Percentiles rank a stretch among this genome's conserved stretches.
These are phyloP conservation scores for Diutina sp. DNA, from an alignment of 1,139 yeast genomes.

Conservation along the genomic window DNA sequence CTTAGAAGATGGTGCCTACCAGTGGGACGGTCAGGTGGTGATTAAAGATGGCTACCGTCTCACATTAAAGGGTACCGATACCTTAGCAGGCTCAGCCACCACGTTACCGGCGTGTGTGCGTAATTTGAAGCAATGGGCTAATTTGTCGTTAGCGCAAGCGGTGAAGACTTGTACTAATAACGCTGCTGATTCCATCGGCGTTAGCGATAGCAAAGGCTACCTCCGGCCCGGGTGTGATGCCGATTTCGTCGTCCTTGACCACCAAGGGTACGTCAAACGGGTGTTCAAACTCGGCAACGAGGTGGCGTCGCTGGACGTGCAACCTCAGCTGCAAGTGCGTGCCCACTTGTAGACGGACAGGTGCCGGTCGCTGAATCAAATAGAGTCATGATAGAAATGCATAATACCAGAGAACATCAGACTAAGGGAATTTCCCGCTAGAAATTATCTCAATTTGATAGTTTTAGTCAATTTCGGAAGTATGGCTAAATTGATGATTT, in stretches of 20 bases:
- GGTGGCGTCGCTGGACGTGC: not conserved
- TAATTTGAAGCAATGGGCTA: conserved; percentile 42
- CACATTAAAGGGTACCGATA: conserved; percentile 41
- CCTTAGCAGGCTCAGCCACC: conserved; percentile 55
- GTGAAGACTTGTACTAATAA: conserved; percentile 44
- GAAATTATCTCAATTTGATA: too few species aligned
- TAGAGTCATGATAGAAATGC: too few species aligned
- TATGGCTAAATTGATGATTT: too few species aligned
- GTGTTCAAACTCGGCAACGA: conserved; percentile 39
- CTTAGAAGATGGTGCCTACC: conserved; percentile 35
- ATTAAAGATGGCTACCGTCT: conserved; percentile 37
- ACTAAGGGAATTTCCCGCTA: too few species aligned
- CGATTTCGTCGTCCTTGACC: conserved; percentile 39
- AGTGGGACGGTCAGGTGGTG: conserved; percentile 36
- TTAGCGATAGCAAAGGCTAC: conserved; percentile 34
- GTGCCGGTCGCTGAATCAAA: too few species aligned
- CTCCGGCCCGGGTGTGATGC: conserved; percentile 46
- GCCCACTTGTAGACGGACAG: not conserved
- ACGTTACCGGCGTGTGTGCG: conserved; percentile 42
- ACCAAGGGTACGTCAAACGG: conserved; percentile 30
- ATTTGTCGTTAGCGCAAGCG: conserved; percentile 38
- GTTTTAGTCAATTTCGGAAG: too few species aligned
- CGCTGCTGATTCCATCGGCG: conserved; percentile 39
- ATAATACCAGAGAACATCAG: too few species aligned
- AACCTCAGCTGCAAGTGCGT: not conserved